phyloP scores from a whole-genome alignment of 176 grass and related monocot species.

The Carex cristatella region DNA sequence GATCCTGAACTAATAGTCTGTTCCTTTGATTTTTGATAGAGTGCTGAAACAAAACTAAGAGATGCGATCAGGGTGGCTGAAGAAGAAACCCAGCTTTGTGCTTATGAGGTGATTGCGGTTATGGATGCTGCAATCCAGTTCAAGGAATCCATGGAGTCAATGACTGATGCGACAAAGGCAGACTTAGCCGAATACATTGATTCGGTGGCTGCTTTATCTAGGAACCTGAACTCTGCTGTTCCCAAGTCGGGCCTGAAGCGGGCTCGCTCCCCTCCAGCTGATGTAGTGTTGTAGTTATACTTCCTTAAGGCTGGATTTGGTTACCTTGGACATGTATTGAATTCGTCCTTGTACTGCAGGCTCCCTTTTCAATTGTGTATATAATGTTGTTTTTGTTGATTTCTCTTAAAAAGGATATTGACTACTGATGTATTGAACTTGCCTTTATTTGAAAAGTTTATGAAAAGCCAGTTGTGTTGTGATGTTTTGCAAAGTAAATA shows the following conservation, averaged over 20 bases:
- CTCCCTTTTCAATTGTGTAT: background rate
- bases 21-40: constrained; percentile 27
- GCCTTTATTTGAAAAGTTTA: background rate
- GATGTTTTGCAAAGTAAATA: background rate
- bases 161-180: constrained; percentile 26
- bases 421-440: background rate
- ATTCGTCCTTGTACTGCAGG: background rate
- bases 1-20: background rate
- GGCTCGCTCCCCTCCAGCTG: constrained; percentile 1
- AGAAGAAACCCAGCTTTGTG: constrained; percentile 43
- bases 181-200: constrained; percentile 56
- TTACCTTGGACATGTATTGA: background rate
- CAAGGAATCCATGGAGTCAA: constrained; percentile 57
- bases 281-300: background rate
- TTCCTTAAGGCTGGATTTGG: background rate
- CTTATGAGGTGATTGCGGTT: constrained; percentile 39
- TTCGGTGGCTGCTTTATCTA: constrained; percentile 36
- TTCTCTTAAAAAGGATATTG: background rate
- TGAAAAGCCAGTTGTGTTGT: background rate
- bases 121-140: constrained; percentile 44
- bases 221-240: constrained; percentile 18
- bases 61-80: constrained; percentile 22
- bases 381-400: background rate
- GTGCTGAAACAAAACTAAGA: constrained; percentile 37
- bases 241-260: constrained; percentile 18